These are phyloP conservation scores for Quercus parvula DNA, from an alignment of 306 rosid genomes.

Conservation along the genomic window DNA sequence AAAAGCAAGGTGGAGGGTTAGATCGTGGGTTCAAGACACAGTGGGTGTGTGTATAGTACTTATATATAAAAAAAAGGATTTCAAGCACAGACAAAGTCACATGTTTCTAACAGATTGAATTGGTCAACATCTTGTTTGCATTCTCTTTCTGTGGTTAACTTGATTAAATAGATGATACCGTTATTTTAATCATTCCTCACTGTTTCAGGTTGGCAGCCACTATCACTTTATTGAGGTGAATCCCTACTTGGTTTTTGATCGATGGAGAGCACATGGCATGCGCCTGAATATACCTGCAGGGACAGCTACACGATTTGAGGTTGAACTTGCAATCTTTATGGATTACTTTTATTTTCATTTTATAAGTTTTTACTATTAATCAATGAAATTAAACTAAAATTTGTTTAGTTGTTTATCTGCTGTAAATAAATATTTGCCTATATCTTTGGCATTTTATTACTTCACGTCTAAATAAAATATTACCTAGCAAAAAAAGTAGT, in stretches of 20 bases:
- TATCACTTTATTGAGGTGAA: constrained; percentile 90
- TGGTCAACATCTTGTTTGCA: constrained; percentile 1
- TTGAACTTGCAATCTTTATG: constrained; percentile 15
- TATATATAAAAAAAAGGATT: background rate
- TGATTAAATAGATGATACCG: background rate
- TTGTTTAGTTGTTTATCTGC: background rate
- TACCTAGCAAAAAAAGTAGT: background rate
- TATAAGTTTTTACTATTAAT: constrained; percentile 1
- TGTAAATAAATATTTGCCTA: background rate
- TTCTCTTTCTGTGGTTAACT: background rate
- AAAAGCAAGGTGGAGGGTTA: no score
- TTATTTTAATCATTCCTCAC: constrained; percentile 16
- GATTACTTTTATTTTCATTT: background rate
- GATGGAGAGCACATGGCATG: constrained; percentile 77
- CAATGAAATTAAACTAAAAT: background rate
- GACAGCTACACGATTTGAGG: constrained; percentile 90
- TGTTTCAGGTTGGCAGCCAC: constrained; percentile 93
- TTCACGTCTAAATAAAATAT: background rate
- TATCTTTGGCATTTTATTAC: background rate
- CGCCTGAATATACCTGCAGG: constrained; percentile 90
- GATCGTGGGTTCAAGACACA: no score
- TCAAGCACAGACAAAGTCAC: background rate
- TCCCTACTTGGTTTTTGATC: constrained; percentile 73
- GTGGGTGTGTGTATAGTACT: no score
- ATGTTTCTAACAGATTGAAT: constrained; percentile 6